Base-by-base conservation (phyloP, 2,329 filamentous ascomycete species). In the Colletotrichum sp. region DNA sequence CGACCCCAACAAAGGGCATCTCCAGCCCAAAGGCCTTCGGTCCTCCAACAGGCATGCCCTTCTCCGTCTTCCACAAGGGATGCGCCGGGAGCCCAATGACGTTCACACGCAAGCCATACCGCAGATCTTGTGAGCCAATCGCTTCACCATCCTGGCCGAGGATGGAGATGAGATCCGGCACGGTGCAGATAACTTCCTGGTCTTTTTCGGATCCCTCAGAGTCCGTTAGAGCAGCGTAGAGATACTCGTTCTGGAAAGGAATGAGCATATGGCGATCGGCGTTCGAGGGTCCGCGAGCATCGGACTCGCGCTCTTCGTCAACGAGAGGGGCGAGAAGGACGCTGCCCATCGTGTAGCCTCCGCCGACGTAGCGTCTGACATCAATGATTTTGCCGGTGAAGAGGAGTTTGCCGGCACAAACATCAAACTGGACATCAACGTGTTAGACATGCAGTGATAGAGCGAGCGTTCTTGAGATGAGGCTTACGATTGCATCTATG, bases 51-150 rank as follows among this genome's bases (percentile, higher is more conserved):
- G 81, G 81, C 70, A 85, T 80, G 0, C 81, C 85, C 67, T 79
- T 79, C 5, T 82, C 81, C 2, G 82, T 85, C 78, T 82, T 88
- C 89, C 89, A 91, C 13, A 89, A 78, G 0, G 88, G 87, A 73
- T 89, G 87, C 2, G 87, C 86, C 4, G 88, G 83, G 36, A 91
- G 81, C 0, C 84, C 89, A 74, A 91, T 87, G 1, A 91, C 88
- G 36, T 81, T 87, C 0, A 90, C 89, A 6, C 85, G 82, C 4
- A 90, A 77, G 0, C 89, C 89, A 70, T 90, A 91, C 12, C 88
- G 84, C 34, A 89, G 81, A 28, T 90, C 88, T 16, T 87, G 86
- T 1, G 88, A 87, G 1, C 88, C 88, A 6, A 90, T 83, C 0
- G 88, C 88, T 65, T 88, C 87, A 0, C 88, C 88, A 64, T 89